Evolutionary conservation across 2,329 filamentous ascomycete genomes (phyloP).

Genomic region (Hypoxylon sp.): DNA sequence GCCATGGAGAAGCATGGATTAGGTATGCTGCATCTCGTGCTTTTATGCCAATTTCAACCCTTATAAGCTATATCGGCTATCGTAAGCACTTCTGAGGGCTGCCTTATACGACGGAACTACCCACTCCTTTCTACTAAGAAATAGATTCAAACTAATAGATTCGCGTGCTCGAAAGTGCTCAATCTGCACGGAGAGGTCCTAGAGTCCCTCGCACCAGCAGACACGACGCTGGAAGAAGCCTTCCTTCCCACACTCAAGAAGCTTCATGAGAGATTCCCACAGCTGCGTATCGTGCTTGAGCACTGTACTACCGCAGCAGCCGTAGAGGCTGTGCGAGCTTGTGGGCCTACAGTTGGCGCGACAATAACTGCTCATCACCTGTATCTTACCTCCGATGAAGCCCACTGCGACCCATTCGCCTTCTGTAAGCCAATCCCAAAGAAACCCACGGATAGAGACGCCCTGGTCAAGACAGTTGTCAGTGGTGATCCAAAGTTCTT

Average conservation of each 20-base stretch:
- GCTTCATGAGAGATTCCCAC: slow-evolving; percentile 82
- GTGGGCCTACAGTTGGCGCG: slow-evolving; percentile 81
- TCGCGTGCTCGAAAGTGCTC: slow-evolving; percentile 65
- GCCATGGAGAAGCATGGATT: slow-evolving; percentile 85
- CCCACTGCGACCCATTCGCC: slow-evolving; percentile 71
- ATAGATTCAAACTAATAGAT: slow-evolving; percentile 4
- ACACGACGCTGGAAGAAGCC: slow-evolving; percentile 62
- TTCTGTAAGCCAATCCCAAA: slow-evolving; percentile 87
- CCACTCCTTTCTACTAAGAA: background rate
- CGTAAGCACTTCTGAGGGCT: background rate
- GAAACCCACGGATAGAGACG: slow-evolving; percentile 74
- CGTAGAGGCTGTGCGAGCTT: slow-evolving; percentile 81
- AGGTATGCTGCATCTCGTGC: slow-evolving; percentile 5
- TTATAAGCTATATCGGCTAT: background rate
- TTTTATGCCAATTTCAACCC: background rate
- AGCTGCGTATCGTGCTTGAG: slow-evolving; percentile 79
- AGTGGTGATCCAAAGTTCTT: slow-evolving; percentile 68
- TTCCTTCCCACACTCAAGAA: slow-evolving; percentile 86
- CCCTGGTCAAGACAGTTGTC: slow-evolving; percentile 65
- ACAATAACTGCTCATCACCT: slow-evolving; percentile 92
- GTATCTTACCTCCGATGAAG: slow-evolving; percentile 82
- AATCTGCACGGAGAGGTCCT: slow-evolving; percentile 95
- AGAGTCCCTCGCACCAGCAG: slow-evolving; percentile 63
- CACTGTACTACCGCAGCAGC: slow-evolving; percentile 91
- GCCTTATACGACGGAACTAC: background rate